Base-by-base conservation (phyloP, 495 filamentous ascomycete species). In the Usnea hakonensis region DNA sequence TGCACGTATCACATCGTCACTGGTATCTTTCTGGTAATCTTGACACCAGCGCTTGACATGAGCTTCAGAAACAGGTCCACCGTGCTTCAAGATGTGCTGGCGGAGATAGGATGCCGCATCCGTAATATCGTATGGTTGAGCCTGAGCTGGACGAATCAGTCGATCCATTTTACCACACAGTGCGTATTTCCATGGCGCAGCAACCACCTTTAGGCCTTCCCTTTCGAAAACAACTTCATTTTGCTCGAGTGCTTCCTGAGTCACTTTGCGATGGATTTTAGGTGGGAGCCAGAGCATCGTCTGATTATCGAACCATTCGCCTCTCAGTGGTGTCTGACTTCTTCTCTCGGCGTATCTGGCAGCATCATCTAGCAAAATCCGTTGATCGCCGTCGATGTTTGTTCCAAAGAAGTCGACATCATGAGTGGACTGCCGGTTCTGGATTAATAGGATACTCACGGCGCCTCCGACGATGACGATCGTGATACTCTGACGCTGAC, bases 281-380 rank as follows among this genome's bases (percentile, higher is more conserved):
- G 28, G 57, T 5, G 57, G 57, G 10, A 59, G 33, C 57, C 57
- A 59, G 19, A 59, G 57, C 36, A 54, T 59, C 2, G 37, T 54
- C 57, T 59, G 57, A 16, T 46, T 59, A 30, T 59, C 53, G 28
- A 59, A 59, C 57, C 57, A 59, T 40, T 59, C 57, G 33, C 33
- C 57, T 59, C 57, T 36, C 10, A 59, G 38, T 19, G 36, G 36
- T 21, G 37, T 59, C 26, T 10, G 33, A 30, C 57, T 59, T n/a
- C 30, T 8, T 21, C 26, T 32, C 53, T 59, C 33, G 33, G 55
- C 37, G 57, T 41, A 59, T 30, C 38, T 54, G 23, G 57, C 57
- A n/a, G 57, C 57, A 1, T 59, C 57, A 28, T 59, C 57, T 35
- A 59, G 37, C 35, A 59, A 46, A 17, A 46, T 28, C 23, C 57